Evolutionary conservation across 805 yeast species (phyloP).

Genomic region (Priceomyces castillae): DNA sequence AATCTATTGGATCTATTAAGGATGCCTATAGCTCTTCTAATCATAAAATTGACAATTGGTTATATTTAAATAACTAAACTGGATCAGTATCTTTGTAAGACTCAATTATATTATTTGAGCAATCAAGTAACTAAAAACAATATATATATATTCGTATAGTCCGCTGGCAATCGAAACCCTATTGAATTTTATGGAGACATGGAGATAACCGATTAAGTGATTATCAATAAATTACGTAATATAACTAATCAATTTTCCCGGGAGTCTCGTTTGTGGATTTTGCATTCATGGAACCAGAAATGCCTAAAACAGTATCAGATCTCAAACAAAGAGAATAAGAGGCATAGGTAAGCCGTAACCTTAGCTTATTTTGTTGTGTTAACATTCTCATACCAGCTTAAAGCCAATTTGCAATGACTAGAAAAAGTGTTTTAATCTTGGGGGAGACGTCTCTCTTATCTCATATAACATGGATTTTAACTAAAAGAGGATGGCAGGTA

Average conservation of each 20-base stretch:
- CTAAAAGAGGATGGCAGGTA: slow-evolving; percentile 12
- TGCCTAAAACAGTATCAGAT: not conserved
- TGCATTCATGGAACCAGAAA: slow-evolving; percentile 6
- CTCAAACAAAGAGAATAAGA: slow-evolving; percentile 1
- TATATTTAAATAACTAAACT: not conserved
- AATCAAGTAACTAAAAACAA: too few relatives aligned
- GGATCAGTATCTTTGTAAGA: not conserved
- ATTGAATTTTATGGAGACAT: too few relatives aligned
- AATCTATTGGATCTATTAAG: slow-evolving; percentile 3
- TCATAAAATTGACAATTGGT: not conserved
- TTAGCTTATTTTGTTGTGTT: not conserved
- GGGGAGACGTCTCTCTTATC: slow-evolving; percentile 19
- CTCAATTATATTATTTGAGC: too few relatives aligned
- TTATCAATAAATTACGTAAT: not conserved
- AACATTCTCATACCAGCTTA: not conserved
- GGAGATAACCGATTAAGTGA: too few relatives aligned
- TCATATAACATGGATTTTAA: slow-evolving; percentile 13
- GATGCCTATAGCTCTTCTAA: slow-evolving; percentile 1
- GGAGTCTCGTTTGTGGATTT: slow-evolving; percentile 7
- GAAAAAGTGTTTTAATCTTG: slow-evolving; percentile 7
- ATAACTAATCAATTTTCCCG: not conserved
- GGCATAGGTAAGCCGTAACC: not conserved
- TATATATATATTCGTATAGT: too few relatives aligned
- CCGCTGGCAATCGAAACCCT: too few relatives aligned
- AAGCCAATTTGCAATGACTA: not conserved